These are phyloP conservation scores for Aspergillus quadricinctus DNA, from an alignment of 2,329 filamentous ascomycete species.

Conservation along the genomic window DNA sequence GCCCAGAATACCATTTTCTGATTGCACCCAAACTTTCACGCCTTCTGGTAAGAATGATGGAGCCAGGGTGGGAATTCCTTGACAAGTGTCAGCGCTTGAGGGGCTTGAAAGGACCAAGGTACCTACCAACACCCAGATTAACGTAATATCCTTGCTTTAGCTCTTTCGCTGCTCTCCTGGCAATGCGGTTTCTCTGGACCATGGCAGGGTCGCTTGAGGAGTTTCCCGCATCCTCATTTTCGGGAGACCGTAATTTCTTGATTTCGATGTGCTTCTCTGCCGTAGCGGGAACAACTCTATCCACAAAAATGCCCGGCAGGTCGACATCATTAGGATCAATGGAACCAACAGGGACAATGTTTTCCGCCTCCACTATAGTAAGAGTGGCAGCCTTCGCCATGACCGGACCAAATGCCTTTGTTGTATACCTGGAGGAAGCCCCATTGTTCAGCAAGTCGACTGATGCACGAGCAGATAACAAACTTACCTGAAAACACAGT, in stretches of 20 bases:
- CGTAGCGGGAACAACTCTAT: slow-evolving; percentile 72
- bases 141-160: slow-evolving; percentile 56
- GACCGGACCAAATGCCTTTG: slow-evolving; percentile 68
- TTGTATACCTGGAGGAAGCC: slow-evolving; percentile 52
- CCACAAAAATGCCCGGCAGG: slow-evolving; percentile 76
- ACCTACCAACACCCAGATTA: slow-evolving; percentile 32
- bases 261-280: slow-evolving; percentile 69
- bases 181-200: slow-evolving; percentile 57
- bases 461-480: slow-evolving; percentile 16
- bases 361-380: slow-evolving; percentile 79
- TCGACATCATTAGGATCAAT: slow-evolving; percentile 72
- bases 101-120: background rate
- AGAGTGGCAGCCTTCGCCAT: slow-evolving; percentile 77
- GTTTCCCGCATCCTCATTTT: slow-evolving; percentile 34
- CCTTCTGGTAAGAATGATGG: slow-evolving; percentile 67
- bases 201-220: slow-evolving; percentile 29
- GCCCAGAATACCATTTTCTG: slow-evolving; percentile 79
- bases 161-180: slow-evolving; percentile 71
- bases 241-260: slow-evolving; percentile 51
- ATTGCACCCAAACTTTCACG: slow-evolving; percentile 75
- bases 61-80: slow-evolving; percentile 78
- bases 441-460: slow-evolving; percentile 17
- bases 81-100: background rate
- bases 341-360: slow-evolving; percentile 71
- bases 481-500: slow-evolving; percentile 68